Percentiles rank a stretch among this genome's conserved stretches.
These are phyloP conservation scores for Mycosphaerella arachidis DNA, from an alignment of 2,329 filamentous ascomycete species.

Conservation along the genomic window DNA sequence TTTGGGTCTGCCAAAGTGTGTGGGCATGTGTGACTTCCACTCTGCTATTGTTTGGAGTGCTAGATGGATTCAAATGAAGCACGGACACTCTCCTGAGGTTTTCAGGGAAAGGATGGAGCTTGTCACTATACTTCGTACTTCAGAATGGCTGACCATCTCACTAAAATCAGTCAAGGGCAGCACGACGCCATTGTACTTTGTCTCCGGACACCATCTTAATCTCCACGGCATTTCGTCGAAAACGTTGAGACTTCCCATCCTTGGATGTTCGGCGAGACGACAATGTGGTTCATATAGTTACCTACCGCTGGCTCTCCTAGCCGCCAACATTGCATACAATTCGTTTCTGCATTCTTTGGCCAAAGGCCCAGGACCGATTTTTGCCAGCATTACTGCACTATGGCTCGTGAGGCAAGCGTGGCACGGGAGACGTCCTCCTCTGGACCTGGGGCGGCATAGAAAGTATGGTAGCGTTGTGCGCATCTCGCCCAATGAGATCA, in stretches of 20 bases:
- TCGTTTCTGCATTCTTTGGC: slow-evolving; percentile 30
- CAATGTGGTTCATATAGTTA: neutral
- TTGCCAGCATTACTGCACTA: slow-evolving; percentile 6
- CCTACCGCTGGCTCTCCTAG: neutral
- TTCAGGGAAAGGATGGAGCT: neutral
- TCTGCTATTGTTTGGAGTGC: no score
- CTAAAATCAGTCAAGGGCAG: neutral
- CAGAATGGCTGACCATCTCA: neutral
- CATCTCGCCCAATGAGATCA: slow-evolving; percentile 7
- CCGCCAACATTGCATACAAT: slow-evolving; percentile 1
- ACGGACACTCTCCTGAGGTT: no score
- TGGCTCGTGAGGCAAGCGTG: slow-evolving; percentile 6
- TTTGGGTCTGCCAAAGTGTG: no score
- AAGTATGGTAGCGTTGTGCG: slow-evolving; percentile 14
- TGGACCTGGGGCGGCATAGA: slow-evolving; percentile 3
- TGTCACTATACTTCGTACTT: neutral
- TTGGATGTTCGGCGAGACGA: neutral
- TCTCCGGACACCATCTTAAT: neutral
- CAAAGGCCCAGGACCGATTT: slow-evolving; percentile 38
- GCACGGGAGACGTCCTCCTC: neutral
- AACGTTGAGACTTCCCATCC: no score
- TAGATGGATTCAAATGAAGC: no score
- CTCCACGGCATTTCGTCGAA: no score
- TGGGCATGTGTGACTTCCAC: no score
- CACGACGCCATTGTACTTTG: no score